A percentile compares a stretch with the other conserved stretches of the same genome.
These are phyloP conservation scores for Diplodia intermedia DNA, from an alignment of 2,329 filamentous ascomycete genomes.

Conservation along the genomic window DNA sequence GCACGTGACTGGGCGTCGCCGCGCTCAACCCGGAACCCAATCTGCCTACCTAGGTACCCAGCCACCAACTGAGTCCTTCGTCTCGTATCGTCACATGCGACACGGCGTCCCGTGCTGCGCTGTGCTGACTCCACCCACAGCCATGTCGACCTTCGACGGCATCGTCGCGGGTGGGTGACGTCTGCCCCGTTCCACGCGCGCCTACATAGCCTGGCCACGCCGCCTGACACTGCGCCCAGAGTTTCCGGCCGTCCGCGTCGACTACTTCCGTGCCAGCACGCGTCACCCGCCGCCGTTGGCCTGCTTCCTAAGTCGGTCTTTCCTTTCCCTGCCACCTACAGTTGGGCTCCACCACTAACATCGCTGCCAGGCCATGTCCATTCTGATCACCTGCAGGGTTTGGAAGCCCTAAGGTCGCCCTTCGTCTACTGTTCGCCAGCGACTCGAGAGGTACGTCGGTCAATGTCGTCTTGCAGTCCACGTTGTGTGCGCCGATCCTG, in stretches of 20 bases:
- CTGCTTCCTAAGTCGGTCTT: slow-evolving; percentile 71
- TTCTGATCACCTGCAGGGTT: slow-evolving; percentile 83
- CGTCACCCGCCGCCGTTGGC: slow-evolving; percentile 70
- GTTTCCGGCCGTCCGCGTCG: slow-evolving; percentile 82
- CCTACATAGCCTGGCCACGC: slow-evolving; percentile 1
- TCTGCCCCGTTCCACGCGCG: slow-evolving; percentile 8
- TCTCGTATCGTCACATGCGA: slow-evolving; percentile 30
- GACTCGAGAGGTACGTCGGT: slow-evolving; percentile 67
- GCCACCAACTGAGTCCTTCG: not conserved
- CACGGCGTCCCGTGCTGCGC: slow-evolving; percentile 19
- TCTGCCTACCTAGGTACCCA: not conserved
- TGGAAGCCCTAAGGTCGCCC: slow-evolving; percentile 76
- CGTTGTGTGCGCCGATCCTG: slow-evolving; percentile 21
- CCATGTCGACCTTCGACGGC: slow-evolving; percentile 81
- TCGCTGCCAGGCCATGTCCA: slow-evolving; percentile 72
- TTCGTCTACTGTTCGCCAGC: slow-evolving; percentile 92
- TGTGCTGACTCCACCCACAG: slow-evolving; percentile 2
- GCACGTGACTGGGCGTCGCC: slow-evolving; percentile 25
- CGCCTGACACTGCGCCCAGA: slow-evolving; percentile 54
- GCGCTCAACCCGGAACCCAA: slow-evolving; percentile 1
- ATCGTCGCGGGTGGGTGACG: slow-evolving; percentile 57
- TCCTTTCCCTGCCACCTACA: slow-evolving; percentile 17
- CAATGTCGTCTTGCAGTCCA: slow-evolving; percentile 17
- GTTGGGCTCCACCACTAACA: slow-evolving; percentile 12
- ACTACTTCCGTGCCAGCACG: slow-evolving; percentile 74